Evolutionary conservation across 768 basidiomycete species (phyloP).

Genomic region (Roridomyces roridus): DNA sequence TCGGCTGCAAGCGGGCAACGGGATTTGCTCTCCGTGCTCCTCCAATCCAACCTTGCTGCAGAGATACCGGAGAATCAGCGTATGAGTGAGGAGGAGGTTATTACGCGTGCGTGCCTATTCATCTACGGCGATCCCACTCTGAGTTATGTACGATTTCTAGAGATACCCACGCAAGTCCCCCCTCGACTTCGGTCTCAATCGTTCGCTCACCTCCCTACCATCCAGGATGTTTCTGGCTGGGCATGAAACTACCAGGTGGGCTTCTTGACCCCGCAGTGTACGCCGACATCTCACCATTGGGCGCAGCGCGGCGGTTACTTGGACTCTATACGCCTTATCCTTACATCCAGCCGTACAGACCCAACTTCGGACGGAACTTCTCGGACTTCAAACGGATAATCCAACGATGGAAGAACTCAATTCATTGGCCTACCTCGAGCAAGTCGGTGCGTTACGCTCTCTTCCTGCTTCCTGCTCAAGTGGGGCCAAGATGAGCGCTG

Average conservation of each 20-base stretch:
- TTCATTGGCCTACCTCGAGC: conserved; percentile 44
- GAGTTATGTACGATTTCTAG: no score
- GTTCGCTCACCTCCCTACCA: no score
- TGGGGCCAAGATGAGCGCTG: no score
- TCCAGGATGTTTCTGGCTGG: conserved; percentile 48
- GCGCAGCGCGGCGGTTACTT: conserved; percentile 26
- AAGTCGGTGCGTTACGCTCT: background rate
- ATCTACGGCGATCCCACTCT: no score
- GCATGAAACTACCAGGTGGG: conserved; percentile 20
- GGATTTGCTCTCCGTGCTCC: conserved; percentile 54
- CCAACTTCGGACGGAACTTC: conserved; percentile 50
- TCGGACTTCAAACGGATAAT: conserved; percentile 36
- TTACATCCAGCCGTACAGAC: conserved; percentile 43
- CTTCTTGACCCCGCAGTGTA: background rate
- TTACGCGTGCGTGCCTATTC: conserved; percentile 29
- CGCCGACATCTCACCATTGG: no score
- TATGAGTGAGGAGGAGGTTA: conserved; percentile 56
- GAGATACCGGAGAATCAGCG: conserved; percentile 49
- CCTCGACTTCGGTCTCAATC: no score
- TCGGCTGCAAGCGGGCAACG: conserved; percentile 35
- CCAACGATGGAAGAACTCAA: no score
- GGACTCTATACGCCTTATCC: conserved; percentile 50
- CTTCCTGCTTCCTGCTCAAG: no score
- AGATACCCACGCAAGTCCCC: no score
- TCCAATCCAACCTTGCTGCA: conserved; percentile 56